These are phyloP conservation scores for Neoboletus subvelutipes DNA, from an alignment of 768 basidiomycete species.

Conservation along the genomic window DNA sequence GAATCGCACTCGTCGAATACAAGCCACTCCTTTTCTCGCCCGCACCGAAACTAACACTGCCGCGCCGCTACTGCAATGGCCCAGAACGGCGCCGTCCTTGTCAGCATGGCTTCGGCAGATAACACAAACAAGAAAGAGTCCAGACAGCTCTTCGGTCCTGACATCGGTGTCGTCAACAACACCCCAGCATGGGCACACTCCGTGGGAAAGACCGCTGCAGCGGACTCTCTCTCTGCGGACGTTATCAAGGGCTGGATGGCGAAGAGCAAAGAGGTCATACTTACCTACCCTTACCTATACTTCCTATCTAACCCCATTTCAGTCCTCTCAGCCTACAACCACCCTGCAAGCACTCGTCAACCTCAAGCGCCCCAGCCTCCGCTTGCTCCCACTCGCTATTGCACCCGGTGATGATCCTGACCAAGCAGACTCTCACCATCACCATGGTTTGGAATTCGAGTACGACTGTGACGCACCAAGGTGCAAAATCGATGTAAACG, in stretches of 20 bases:
- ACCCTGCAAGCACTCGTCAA: conserved; percentile 94
- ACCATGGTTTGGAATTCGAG: conserved; percentile 85
- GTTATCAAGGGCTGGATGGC: conserved; percentile 82
- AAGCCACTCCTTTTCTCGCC: conserved; percentile 52
- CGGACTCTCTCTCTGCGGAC: conserved; percentile 78
- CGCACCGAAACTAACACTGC: conserved; percentile 49
- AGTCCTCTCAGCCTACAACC: conserved; percentile 84
- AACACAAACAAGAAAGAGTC: conserved; percentile 48
- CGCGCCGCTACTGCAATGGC: conserved; percentile 52
- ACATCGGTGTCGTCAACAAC: conserved; percentile 72
- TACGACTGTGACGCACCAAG: conserved; percentile 90
- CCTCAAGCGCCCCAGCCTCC: conserved; percentile 85
- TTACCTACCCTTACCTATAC: not conserved
- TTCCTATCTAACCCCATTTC: conserved; percentile 4
- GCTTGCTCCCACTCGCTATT: conserved; percentile 62
- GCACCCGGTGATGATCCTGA: conserved; percentile 47
- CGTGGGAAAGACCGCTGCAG: conserved; percentile 59
- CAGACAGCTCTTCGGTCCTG: conserved; percentile 84
- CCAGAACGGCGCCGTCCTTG: conserved; percentile 33
- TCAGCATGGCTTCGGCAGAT: conserved; percentile 23
- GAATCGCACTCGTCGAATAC: conserved; percentile 57
- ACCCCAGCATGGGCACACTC: conserved; percentile 70
- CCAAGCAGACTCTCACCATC: conserved; percentile 50
- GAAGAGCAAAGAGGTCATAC: conserved; percentile 76
- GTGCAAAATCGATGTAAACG: conserved; percentile 76